A percentile compares a stretch with the other conserved stretches of the same genome.
Conservation (phyloP, 306 rosid species). For the Rosa chinensis region DNA sequence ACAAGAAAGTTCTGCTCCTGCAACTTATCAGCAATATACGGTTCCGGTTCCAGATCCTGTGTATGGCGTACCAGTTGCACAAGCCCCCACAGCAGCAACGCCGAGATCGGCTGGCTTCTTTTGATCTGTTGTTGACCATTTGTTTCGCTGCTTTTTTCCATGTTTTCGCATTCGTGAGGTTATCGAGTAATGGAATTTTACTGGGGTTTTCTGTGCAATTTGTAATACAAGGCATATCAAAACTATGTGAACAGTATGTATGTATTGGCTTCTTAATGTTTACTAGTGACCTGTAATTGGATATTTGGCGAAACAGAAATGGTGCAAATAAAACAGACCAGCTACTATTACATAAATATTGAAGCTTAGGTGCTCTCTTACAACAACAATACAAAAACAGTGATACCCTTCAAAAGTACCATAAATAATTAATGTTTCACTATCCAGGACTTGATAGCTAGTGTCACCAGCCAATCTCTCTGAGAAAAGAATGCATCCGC, state of each 20-base stretch:
- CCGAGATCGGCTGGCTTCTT: constrained; percentile 30
- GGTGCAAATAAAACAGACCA: no score
- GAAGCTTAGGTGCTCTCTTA: background rate
- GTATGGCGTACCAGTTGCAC: constrained; percentile 46
- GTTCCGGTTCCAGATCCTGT: constrained; percentile 41
- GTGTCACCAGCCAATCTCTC: background rate
- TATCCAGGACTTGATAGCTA: background rate
- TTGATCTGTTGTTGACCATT: constrained; percentile 34
- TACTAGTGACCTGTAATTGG: background rate
- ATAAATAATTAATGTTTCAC: background rate
- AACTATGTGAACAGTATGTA: background rate
- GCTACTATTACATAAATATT: no score
- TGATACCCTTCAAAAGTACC: background rate
- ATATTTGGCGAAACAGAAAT: background rate
- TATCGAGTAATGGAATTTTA: background rate
- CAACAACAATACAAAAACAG: background rate
- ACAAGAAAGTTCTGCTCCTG: background rate
- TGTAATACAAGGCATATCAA: background rate
- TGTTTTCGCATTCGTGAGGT: constrained; percentile 47
- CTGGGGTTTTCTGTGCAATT: no score
- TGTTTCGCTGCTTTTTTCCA: constrained; percentile 55
- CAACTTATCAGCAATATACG: constrained; percentile 46
- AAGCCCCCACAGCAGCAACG: background rate
- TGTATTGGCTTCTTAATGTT: background rate
- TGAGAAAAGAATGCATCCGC: background rate